These are phyloP conservation scores for Aspergillus sparsus DNA, from an alignment of 495 filamentous ascomycete genomes.

Conservation along the genomic window DNA sequence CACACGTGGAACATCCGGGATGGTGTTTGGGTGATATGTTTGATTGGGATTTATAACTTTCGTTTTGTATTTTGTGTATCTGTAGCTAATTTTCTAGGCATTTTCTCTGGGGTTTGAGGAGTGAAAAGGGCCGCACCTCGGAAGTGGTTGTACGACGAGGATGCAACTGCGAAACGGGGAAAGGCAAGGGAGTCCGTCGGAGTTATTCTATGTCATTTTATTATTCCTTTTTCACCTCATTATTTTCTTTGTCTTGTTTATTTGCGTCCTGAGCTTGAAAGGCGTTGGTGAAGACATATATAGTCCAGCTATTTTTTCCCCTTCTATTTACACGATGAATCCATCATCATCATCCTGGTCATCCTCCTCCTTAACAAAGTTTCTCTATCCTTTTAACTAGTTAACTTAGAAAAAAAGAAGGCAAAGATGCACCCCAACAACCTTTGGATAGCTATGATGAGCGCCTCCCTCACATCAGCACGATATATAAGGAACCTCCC, in stretches of 20 bases:
- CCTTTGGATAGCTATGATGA: neutral
- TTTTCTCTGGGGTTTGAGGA: conserved; percentile 7
- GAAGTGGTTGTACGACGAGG: neutral
- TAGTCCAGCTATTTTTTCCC: neutral
- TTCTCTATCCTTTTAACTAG: neutral
- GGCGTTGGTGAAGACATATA: neutral
- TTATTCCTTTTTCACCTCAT: neutral
- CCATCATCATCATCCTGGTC: neutral
- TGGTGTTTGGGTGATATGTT: conserved; percentile 7
- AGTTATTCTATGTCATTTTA: neutral
- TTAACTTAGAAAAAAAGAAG: neutral
- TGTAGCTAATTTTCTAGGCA: conserved; percentile 10
- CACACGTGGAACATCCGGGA: conserved; percentile 21
- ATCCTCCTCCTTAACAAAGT: neutral
- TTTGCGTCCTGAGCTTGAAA: neutral
- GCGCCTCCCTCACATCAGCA: neutral
- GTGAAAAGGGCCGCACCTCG: neutral
- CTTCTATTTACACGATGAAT: neutral
- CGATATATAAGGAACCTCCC: conserved; percentile 14
- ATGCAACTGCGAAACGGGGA: neutral
- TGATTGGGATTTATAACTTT: conserved; percentile 11
- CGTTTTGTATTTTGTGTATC: conserved; percentile 7
- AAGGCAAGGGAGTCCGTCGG: neutral
- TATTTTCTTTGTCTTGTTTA: neutral
- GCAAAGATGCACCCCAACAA: neutral